These are phyloP conservation scores for Yarrowia divulgata DNA, from an alignment of 805 yeast genomes.

Conservation along the genomic window DNA sequence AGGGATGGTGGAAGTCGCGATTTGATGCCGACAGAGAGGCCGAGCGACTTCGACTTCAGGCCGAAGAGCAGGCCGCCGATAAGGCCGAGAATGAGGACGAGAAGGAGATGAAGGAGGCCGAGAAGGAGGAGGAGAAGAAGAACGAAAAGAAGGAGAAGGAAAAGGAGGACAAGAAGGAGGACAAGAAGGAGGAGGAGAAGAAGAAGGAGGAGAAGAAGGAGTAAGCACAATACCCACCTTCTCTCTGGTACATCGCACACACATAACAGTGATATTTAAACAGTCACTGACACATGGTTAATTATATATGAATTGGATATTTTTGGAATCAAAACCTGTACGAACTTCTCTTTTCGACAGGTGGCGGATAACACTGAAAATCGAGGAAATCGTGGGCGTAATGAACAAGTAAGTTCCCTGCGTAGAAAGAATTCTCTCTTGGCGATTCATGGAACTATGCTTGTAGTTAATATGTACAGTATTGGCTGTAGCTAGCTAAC, in stretches of 20 bases:
- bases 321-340: neutral
- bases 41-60: neutral
- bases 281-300: neutral
- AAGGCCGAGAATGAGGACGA: neutral
- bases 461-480: too few relatives aligned
- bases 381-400: too few relatives aligned
- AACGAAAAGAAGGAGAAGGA: neutral
- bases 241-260: neutral
- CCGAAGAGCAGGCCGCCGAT: neutral
- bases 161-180: neutral
- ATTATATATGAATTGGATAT: neutral
- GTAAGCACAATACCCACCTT: neutral
- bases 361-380: too few relatives aligned
- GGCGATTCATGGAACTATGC: too few relatives aligned
- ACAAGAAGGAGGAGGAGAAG: conserved; percentile 21
- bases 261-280: neutral
- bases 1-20: conserved; percentile 30
- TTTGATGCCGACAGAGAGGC: conserved; percentile 15
- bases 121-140: neutral
- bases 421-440: too few relatives aligned
- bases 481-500: too few relatives aligned
- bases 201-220: conserved; percentile 18
- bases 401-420: too few relatives aligned
- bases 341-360: too few relatives aligned
- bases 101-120: conserved; percentile 8